phyloP scores from a whole-genome alignment of 1,284 basidiomycete genomes.

The Ustilago vetiveriae region DNA sequence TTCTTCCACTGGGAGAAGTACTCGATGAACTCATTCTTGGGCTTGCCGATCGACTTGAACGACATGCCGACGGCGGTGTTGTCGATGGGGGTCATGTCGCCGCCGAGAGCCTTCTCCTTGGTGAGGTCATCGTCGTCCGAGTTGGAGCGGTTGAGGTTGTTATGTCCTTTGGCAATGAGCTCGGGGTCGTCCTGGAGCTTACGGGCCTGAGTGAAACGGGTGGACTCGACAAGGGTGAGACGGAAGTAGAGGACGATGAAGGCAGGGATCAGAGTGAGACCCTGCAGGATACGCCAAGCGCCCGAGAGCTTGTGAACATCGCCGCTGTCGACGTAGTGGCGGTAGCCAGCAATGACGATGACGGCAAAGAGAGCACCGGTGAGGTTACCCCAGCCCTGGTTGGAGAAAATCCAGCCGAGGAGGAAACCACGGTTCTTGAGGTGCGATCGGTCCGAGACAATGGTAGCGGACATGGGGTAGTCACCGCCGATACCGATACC shows the following conservation, averaged over 20 bases:
- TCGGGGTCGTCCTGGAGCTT: slow-evolving; percentile 81
- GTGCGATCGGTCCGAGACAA: slow-evolving; percentile 59
- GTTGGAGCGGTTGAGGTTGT: slow-evolving; percentile 65
- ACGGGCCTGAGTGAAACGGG: slow-evolving; percentile 85
- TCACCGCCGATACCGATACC: slow-evolving; percentile 76
- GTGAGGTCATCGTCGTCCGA: slow-evolving; percentile 48
- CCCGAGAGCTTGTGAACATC: slow-evolving; percentile 60
- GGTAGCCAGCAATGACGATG: slow-evolving; percentile 77
- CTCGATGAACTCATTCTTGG: slow-evolving; percentile 47
- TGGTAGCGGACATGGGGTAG: slow-evolving; percentile 76
- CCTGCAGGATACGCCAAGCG: slow-evolving; percentile 66
- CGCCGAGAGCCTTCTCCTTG: slow-evolving; percentile 51
- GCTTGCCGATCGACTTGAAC: slow-evolving; percentile 52
- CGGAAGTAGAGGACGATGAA: slow-evolving; percentile 70
- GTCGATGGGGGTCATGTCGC: slow-evolving; percentile 38
- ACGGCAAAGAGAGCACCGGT: slow-evolving; percentile 75
- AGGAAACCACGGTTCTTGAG: slow-evolving; percentile 60
- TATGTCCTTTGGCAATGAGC: slow-evolving; percentile 75
- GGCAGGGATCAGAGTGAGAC: slow-evolving; percentile 59
- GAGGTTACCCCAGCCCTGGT: slow-evolving; percentile 61
- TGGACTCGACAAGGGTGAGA: slow-evolving; percentile 69
- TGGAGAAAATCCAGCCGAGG: slow-evolving; percentile 69
- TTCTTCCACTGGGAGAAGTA: slow-evolving; percentile 63
- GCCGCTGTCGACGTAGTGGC: slow-evolving; percentile 67
- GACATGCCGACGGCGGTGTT: slow-evolving; percentile 57